Percentiles rank a stretch among this genome's conserved stretches.
These are phyloP conservation scores for Nasturtium officinale DNA, from an alignment of 345 rosid genomes.

Conservation along the genomic window DNA sequence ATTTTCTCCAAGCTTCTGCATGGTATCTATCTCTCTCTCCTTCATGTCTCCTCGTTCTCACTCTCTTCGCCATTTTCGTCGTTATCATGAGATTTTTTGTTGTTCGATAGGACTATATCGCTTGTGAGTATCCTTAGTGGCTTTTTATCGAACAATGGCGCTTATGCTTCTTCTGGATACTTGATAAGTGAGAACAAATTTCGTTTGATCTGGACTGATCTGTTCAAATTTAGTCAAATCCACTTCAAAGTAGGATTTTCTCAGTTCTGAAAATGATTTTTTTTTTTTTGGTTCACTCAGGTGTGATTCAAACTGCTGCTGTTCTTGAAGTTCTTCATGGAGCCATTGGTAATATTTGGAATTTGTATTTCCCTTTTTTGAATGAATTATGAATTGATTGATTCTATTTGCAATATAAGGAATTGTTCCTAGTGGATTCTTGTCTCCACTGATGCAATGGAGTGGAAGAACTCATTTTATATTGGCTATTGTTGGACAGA, in stretches of 20 bases:
- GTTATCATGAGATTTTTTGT: background rate
- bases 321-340: conserved; percentile 85
- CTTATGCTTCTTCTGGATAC: conserved; percentile 71
- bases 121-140: conserved; percentile 48
- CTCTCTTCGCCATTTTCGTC: background rate
- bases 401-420: conserved; percentile 43
- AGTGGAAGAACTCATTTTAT: conserved; percentile 76
- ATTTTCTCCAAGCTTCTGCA: conserved; percentile 67
- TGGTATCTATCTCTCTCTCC: conserved; percentile 46
- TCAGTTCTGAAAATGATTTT: no score
- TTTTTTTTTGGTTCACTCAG: conserved; percentile 52
- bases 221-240: background rate
- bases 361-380: background rate
- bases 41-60: background rate
- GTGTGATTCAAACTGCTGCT: conserved; percentile 59
- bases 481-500: conserved; percentile 52
- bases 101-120: conserved; percentile 54
- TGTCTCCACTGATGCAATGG: conserved; percentile 88
- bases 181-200: conserved; percentile 54
- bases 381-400: conserved; percentile 20
- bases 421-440: conserved; percentile 77
- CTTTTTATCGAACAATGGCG: conserved; percentile 46
- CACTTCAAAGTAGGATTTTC: no score
- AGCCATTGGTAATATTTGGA: conserved; percentile 56
- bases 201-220: background rate